Percentiles rank a stretch among this genome's conserved stretches.
These are phyloP conservation scores for Ophiostoma novo-ulmi DNA, from an alignment of 2,329 filamentous ascomycete species.

Conservation along the genomic window DNA sequence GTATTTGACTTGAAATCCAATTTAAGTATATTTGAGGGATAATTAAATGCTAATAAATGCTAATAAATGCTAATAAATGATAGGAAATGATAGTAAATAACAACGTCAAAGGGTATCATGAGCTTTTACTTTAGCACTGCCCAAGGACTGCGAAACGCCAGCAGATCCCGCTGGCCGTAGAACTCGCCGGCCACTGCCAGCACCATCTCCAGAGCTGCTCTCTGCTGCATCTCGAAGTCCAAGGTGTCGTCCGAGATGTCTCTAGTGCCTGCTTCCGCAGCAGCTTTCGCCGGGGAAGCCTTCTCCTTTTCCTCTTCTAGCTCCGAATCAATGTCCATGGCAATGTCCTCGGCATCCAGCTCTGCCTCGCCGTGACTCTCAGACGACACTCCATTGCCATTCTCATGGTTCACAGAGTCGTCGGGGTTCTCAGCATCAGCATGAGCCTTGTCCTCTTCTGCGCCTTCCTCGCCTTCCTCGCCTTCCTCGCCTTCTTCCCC, in stretches of 20 bases:
- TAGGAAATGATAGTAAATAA: neutral
- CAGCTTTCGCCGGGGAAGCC: neutral
- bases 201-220: constrained; percentile 86
- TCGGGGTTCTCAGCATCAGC: neutral
- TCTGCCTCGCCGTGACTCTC: constrained; percentile 10
- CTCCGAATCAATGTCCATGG: constrained; percentile 26
- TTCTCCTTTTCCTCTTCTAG: constrained; percentile 8
- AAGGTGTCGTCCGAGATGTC: constrained; percentile 32
- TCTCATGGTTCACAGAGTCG: neutral
- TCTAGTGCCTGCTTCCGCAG: constrained; percentile 19
- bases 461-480: neutral
- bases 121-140: constrained; percentile 6
- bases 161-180: constrained; percentile 81
- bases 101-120: constrained; percentile 15
- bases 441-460: neutral
- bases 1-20: neutral
- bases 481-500: constrained; percentile 21
- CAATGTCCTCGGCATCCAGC: constrained; percentile 21
- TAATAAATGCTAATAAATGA: neutral
- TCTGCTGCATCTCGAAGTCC: constrained; percentile 47
- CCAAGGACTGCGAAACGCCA: constrained; percentile 64
- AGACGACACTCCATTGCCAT: neutral
- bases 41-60: neutral
- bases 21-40: too few species aligned
- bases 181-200: constrained; percentile 80